Percentiles rank a stretch among this genome's conserved stretches.
Evolutionary conservation across 192 early-diverging fungal genomes (phyloP).

Genomic region (Podila epicladia): DNA sequence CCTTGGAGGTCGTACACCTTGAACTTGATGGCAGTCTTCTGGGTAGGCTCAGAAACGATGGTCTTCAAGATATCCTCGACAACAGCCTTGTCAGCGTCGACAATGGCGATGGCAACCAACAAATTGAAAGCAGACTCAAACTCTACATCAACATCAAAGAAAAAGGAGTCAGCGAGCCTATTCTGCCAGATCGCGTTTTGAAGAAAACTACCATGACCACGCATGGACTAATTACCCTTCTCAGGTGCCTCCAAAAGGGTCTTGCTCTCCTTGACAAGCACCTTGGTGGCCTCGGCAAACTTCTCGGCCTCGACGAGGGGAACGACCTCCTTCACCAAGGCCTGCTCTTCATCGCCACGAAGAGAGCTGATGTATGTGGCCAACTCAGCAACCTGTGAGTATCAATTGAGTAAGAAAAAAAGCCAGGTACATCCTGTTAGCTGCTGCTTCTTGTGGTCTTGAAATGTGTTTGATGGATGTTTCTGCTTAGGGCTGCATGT

Average conservation of each 20-base stretch:
- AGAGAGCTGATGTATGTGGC: slow-evolving; percentile 72
- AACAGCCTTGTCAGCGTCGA: slow-evolving; percentile 54
- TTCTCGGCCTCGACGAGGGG: slow-evolving; percentile 68
- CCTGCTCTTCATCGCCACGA: slow-evolving; percentile 58
- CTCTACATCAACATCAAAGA: slow-evolving; percentile 47
- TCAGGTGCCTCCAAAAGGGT: slow-evolving; percentile 66
- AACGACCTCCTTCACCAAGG: slow-evolving; percentile 60
- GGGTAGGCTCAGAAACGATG: slow-evolving; percentile 58
- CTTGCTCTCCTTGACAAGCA: slow-evolving; percentile 65
- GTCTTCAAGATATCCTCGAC: slow-evolving; percentile 58
- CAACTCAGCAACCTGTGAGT: slow-evolving; percentile 71
- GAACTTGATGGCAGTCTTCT: slow-evolving; percentile 66
- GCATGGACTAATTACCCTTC: slow-evolving; percentile 55
- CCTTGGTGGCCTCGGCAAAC: slow-evolving; percentile 61
- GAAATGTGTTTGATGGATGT: background rate
- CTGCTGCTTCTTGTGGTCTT: background rate
- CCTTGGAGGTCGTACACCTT: slow-evolving; percentile 60
- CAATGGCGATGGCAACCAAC: slow-evolving; percentile 68
- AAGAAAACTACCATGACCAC: background rate
- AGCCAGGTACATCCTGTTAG: no score
- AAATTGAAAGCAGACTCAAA: slow-evolving; percentile 76
- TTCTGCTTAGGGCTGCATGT: no score
- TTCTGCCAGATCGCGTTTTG: slow-evolving; percentile 9
- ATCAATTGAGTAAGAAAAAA: background rate
- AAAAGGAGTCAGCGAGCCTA: slow-evolving; percentile 4